Evolutionary conservation across 352 stramenopile genomes (phyloP).

Genomic region (Phytopythium ostracodes): DNA sequence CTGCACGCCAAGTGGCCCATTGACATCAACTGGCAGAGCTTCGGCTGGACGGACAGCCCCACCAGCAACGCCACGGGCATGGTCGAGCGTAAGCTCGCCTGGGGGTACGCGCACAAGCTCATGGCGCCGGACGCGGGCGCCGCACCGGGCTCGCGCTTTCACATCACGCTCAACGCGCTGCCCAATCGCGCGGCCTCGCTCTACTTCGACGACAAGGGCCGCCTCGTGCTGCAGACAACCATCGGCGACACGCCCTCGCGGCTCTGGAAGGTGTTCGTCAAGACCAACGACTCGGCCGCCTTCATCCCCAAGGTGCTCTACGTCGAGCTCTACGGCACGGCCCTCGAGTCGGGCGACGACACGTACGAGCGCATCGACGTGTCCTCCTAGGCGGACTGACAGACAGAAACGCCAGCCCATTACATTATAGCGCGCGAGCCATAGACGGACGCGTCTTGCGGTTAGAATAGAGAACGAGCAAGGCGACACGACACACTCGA

Average conservation of each 20-base stretch:
- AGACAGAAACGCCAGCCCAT: too few relatives aligned
- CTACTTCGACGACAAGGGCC: slow-evolving; percentile 52
- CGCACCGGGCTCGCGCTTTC: slow-evolving; percentile 38
- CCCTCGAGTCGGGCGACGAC: slow-evolving; percentile 37
- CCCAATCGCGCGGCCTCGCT: slow-evolving; percentile 44
- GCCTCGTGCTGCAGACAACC: slow-evolving; percentile 48
- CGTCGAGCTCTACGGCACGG: slow-evolving; percentile 66
- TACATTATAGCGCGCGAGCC: too few relatives aligned
- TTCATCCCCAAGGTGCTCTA: slow-evolving; percentile 79
- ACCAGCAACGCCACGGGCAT: slow-evolving; percentile 64
- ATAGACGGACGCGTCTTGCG: neutral
- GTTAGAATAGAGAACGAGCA: neutral
- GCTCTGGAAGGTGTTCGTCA: slow-evolving; percentile 73
- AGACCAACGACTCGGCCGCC: slow-evolving; percentile 41
- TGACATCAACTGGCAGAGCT: slow-evolving; percentile 83
- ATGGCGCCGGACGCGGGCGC: slow-evolving; percentile 14
- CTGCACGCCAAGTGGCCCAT: slow-evolving; percentile 62
- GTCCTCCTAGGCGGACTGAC: slow-evolving; percentile 18
- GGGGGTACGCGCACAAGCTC: slow-evolving; percentile 63
- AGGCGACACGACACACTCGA: too few relatives aligned
- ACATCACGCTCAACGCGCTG: slow-evolving; percentile 66
- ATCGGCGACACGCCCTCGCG: slow-evolving; percentile 44
- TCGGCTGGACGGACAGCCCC: slow-evolving; percentile 64
- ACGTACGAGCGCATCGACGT: slow-evolving; percentile 66
- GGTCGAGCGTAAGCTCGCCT: slow-evolving; percentile 62